Evolutionary conservation across 2,329 filamentous ascomycete species (phyloP).

Genomic region (Colletotrichum lini): DNA sequence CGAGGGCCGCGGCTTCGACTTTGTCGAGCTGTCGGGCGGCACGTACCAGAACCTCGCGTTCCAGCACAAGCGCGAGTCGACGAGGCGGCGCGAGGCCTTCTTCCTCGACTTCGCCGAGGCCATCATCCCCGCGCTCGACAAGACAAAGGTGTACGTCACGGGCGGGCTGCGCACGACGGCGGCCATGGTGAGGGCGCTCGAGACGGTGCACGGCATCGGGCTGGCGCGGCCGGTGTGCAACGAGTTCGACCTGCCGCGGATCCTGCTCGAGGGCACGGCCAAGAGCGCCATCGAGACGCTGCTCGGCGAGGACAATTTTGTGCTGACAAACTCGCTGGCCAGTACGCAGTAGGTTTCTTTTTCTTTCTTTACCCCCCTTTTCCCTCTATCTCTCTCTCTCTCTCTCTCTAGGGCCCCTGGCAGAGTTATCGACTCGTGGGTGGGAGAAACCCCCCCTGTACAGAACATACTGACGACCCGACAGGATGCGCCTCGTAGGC

Average conservation of each 20-base stretch:
- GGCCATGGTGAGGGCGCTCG: slow-evolving; percentile 71
- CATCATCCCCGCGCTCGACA: slow-evolving; percentile 59
- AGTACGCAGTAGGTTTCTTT: slow-evolving; percentile 49
- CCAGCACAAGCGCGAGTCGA: slow-evolving; percentile 66
- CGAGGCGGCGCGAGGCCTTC: slow-evolving; percentile 69
- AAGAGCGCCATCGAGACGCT: slow-evolving; percentile 63
- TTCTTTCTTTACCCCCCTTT: too few species aligned
- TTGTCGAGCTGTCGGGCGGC: slow-evolving; percentile 73
- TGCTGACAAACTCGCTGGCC: slow-evolving; percentile 47
- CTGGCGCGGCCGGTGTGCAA: slow-evolving; percentile 59
- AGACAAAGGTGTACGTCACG: slow-evolving; percentile 72
- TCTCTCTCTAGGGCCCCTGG: too few species aligned
- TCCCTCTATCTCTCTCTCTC: too few species aligned
- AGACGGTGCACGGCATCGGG: slow-evolving; percentile 72
- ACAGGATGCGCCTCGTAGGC: slow-evolving; percentile 50
- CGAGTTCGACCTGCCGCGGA: slow-evolving; percentile 50
- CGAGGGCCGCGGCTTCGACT: slow-evolving; percentile 65
- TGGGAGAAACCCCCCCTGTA: too few species aligned
- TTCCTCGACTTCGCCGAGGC: slow-evolving; percentile 72
- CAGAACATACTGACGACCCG: background rate
- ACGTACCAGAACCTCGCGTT: slow-evolving; percentile 71
- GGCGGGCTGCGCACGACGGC: slow-evolving; percentile 69
- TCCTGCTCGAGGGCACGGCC: slow-evolving; percentile 54
- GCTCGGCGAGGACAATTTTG: slow-evolving; percentile 67
- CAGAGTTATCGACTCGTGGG: too few species aligned